These are phyloP conservation scores for Fomitopsis betulina DNA, from an alignment of 1,284 basidiomycete species.

Conservation along the genomic window DNA sequence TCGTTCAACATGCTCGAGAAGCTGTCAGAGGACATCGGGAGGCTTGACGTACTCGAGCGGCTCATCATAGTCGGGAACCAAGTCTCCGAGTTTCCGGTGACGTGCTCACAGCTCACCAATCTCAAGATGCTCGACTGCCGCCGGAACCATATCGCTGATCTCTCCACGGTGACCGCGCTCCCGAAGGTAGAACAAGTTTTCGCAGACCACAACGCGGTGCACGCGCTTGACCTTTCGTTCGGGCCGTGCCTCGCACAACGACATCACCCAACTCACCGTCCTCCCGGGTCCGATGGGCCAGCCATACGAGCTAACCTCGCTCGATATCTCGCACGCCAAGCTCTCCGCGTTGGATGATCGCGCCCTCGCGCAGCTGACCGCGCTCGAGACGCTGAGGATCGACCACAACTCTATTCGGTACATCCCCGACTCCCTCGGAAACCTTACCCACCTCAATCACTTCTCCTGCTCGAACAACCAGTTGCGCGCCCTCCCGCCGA, in stretches of 20 bases:
- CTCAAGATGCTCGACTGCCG: constrained; percentile 79
- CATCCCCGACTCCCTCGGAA: constrained; percentile 79
- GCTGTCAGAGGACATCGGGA: constrained; percentile 79
- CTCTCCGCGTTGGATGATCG: constrained; percentile 80
- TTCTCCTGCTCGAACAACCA: constrained; percentile 92
- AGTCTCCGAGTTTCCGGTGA: constrained; percentile 72
- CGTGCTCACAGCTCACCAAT: constrained; percentile 56
- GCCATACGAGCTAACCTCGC: constrained; percentile 67
- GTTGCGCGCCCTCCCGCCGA: constrained; percentile 73
- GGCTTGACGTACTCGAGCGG: constrained; percentile 65
- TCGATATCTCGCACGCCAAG: constrained; percentile 91
- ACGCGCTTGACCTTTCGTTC: constrained; percentile 74
- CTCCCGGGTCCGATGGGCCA: constrained; percentile 51
- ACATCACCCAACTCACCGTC: constrained; percentile 78
- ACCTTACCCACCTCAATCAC: constrained; percentile 64
- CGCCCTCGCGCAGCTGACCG: constrained; percentile 67
- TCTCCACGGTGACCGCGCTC: constrained; percentile 65
- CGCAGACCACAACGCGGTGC: constrained; percentile 81
- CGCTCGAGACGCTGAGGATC: constrained; percentile 68
- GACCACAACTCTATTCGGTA: constrained; percentile 87
- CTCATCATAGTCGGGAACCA: constrained; percentile 88
- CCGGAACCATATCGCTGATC: constrained; percentile 76
- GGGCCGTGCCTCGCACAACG: constrained; percentile 73
- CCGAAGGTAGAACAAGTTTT: constrained; percentile 65
- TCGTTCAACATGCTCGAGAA: constrained; percentile 91